phyloP scores from a whole-genome alignment of 2,329 filamentous ascomycete species.

The Penicillium crustosum region DNA sequence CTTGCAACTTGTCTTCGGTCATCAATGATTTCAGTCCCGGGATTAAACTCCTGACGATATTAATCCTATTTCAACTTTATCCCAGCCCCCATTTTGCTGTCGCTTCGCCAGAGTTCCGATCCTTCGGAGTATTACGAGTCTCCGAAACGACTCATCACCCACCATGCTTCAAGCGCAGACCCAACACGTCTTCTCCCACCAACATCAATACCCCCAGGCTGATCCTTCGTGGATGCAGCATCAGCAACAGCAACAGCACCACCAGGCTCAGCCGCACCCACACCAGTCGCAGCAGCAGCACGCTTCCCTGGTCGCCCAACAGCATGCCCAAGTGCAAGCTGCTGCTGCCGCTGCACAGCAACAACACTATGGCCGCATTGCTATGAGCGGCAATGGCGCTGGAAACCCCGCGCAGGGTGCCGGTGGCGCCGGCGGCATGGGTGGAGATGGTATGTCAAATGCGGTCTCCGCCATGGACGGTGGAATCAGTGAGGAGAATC shows the following conservation, averaged over 20 bases:
- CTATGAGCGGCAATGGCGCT: conserved; percentile 60
- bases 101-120: conserved; percentile 14
- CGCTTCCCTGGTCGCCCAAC: conserved; percentile 48
- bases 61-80: conserved; percentile 8
- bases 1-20: conserved; percentile 13
- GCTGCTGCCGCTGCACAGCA: conserved; percentile 46
- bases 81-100: conserved; percentile 1
- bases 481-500: conserved; percentile 81
- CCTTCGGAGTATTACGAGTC: conserved; percentile 30
- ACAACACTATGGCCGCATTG: conserved; percentile 70
- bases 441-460: conserved; percentile 39
- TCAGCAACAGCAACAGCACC: conserved; percentile 40
- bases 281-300: conserved; percentile 44
- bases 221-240: conserved; percentile 49
- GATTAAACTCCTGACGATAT: conserved; percentile 29
- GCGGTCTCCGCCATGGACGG: conserved; percentile 56
- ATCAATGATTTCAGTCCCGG: conserved; percentile 34
- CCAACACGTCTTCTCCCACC: conserved; percentile 63
- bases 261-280: conserved; percentile 39
- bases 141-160: conserved; percentile 27
- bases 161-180: conserved; percentile 52
- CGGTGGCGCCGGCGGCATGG: conserved; percentile 49
- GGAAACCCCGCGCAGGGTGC: conserved; percentile 38
- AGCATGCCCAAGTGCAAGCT: conserved; percentile 57
- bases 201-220: conserved; percentile 53